Base-by-base conservation (phyloP, 2,329 filamentous ascomycete species). In the Tolypocladium cylindrosporum region DNA sequence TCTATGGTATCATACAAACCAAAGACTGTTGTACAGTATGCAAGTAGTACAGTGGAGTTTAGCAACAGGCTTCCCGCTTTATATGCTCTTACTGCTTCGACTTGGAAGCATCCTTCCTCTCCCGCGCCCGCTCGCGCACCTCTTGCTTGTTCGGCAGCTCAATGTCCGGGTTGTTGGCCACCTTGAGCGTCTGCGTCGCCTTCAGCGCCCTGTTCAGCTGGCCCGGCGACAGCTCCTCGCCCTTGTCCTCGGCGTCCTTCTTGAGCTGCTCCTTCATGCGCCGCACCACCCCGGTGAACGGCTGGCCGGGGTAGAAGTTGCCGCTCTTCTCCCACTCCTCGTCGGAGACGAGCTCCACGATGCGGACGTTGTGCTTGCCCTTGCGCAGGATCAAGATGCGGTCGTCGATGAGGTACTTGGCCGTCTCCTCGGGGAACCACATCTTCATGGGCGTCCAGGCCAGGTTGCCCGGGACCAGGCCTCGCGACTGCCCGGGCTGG, bases 301-400 rank as follows among this genome's bases (percentile, higher is more conserved):
- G 74, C 70, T 83, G 73, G 51, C 83, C 83, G 1, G 79, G 77
- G 67, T 85, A 85, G 21, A 71, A 71, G 61, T 73, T 58, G 36
- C 82, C 82, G 58, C 74, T 77, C 5, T 63, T 65, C 48, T 70
- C 65, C 76, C 80, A 86, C 59, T 78, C 78, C 53, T 81, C 74
- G 65, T 87, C 81, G 60, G 71, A 73, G 37, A 87, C 73, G 61
- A 87, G 74, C 69, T 86, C 75, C 55, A 87, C 75, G 62, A 86
- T 77, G 52, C 83, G 80, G 52, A 87, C 70, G 61, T 86, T 84
- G 70, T 85, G 79, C 73, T 85, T 86, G 62, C 84, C 84, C 66
- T 79, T 83, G 62, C 85, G 81, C 56, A 87, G 72, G 63, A 87
- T 78, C 61, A 87, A 72, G 53, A 86, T 63, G 61, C 79, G 76